phyloP scores from a whole-genome alignment of 495 filamentous ascomycete species.

The Podospora appendiculata region DNA sequence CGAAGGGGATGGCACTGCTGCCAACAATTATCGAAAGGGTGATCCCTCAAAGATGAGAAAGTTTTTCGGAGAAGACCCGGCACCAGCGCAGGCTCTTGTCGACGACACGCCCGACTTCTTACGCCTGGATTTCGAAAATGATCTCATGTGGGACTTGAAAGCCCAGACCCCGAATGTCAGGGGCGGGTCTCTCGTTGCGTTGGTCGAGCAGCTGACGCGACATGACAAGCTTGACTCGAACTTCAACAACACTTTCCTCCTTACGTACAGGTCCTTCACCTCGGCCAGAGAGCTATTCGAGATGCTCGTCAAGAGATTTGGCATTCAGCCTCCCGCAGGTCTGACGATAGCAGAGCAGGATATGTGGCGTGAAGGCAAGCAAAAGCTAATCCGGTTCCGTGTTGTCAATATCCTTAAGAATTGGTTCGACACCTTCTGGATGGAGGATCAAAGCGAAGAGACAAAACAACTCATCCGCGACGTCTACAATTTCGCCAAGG shows the following conservation, averaged over 20 bases:
- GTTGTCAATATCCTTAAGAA: constrained; percentile 96
- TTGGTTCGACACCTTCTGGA: constrained; percentile 98
- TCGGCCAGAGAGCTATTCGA: constrained; percentile 86
- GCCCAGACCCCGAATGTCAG: constrained; percentile 61
- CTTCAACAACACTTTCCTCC: constrained; percentile 95
- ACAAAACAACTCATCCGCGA: constrained; percentile 78
- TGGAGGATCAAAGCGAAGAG: constrained; percentile 81
- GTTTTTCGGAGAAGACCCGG: constrained; percentile 77
- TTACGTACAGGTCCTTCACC: constrained; percentile 95
- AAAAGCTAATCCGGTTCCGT: constrained; percentile 88
- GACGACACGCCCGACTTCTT: constrained; percentile 81
- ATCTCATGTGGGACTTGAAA: constrained; percentile 85
- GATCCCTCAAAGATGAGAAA: constrained; percentile 76
- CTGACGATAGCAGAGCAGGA: constrained; percentile 69
- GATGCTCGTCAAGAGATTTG: constrained; percentile 82
- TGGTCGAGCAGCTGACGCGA: constrained; percentile 94
- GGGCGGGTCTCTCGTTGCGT: constrained; percentile 77
- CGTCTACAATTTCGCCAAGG: constrained; percentile 84
- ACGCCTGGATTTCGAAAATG: constrained; percentile 80
- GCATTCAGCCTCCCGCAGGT: constrained; percentile 84
- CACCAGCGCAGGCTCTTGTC: constrained; percentile 44
- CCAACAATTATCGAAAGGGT: constrained; percentile 53
- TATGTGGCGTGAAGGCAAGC: constrained; percentile 86
- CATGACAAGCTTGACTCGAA: constrained; percentile 93
- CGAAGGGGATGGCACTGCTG: constrained; percentile 49